Percentiles rank a stretch among this genome's conserved stretches.
Evolutionary conservation across 2,329 filamentous ascomycete species (phyloP).

Genomic region (Apiospora marii): DNA sequence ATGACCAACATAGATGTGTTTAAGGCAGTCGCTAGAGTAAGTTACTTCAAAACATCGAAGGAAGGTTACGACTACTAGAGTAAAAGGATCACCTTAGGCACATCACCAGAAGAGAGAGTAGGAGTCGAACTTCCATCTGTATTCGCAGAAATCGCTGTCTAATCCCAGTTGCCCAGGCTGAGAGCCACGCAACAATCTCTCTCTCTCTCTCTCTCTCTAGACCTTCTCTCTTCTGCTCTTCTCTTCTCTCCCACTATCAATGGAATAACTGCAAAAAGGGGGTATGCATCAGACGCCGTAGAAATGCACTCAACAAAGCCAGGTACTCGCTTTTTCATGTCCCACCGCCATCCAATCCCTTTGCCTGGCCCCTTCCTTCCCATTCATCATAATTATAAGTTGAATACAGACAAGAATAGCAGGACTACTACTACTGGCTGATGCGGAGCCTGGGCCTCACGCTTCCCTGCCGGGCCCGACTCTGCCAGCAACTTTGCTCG

Average conservation of each 20-base stretch:
- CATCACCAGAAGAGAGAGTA: neutral
- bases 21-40: too few relatives aligned
- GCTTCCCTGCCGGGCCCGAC: neutral
- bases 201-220: neutral
- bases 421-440: neutral
- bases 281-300: slow-evolving; percentile 26
- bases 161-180: neutral
- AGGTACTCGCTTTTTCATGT: slow-evolving; percentile 19
- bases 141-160: slow-evolving; percentile 17
- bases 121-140: slow-evolving; percentile 1
- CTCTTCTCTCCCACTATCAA: neutral
- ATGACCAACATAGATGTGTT: too few relatives aligned
- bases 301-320: slow-evolving; percentile 25
- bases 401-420: slow-evolving; percentile 10
- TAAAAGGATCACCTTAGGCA: neutral
- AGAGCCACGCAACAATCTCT: neutral
- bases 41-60: slow-evolving; percentile 21
- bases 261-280: slow-evolving; percentile 20
- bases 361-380: neutral
- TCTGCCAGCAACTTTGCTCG: neutral
- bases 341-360: neutral
- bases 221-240: neutral
- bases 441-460: neutral
- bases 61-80: neutral
- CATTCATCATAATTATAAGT: slow-evolving; percentile 6